Evolutionary conservation across 2,329 filamentous ascomycete species (phyloP).

Genomic region (Teratosphaeria destructans): DNA sequence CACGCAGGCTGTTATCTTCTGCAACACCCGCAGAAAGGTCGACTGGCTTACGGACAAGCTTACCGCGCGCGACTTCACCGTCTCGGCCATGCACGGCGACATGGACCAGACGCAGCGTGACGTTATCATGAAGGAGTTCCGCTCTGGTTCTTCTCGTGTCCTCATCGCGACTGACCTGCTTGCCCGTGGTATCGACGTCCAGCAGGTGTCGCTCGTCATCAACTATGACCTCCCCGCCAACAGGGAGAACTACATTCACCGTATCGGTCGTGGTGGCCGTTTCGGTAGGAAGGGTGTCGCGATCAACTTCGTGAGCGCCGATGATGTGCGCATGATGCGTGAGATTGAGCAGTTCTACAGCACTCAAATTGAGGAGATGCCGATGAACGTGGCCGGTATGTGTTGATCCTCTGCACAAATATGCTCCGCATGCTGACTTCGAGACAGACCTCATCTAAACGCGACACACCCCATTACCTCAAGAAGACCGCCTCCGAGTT

Average conservation of each 20-base stretch:
- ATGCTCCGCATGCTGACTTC: constrained; percentile 28
- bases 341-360: constrained; percentile 99
- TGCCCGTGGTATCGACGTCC: constrained; percentile 98
- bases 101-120: constrained; percentile 98
- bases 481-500: constrained; percentile 12
- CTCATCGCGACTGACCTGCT: constrained; percentile 95
- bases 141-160: constrained; percentile 94
- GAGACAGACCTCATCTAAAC: constrained; percentile 30
- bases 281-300: constrained; percentile 99
- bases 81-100: constrained; percentile 99
- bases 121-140: constrained; percentile 99
- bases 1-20: constrained; percentile 99
- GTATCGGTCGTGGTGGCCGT: constrained; percentile 98
- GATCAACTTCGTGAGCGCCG: constrained; percentile 99
- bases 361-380: constrained; percentile 99
- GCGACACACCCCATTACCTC: background rate
- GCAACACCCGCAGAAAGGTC: constrained; percentile 99
- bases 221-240: constrained; percentile 99
- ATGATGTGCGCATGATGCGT: constrained; percentile 99
- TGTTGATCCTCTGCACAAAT: constrained; percentile 7
- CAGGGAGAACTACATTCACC: constrained; percentile 99
- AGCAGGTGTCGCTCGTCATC: constrained; percentile 99
- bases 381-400: constrained; percentile 72
- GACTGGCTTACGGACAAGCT: constrained; percentile 99
- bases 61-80: constrained; percentile 91